Conservation (phyloP, 345 rosid genomes). For the Aurinia saxatilis region DNA sequence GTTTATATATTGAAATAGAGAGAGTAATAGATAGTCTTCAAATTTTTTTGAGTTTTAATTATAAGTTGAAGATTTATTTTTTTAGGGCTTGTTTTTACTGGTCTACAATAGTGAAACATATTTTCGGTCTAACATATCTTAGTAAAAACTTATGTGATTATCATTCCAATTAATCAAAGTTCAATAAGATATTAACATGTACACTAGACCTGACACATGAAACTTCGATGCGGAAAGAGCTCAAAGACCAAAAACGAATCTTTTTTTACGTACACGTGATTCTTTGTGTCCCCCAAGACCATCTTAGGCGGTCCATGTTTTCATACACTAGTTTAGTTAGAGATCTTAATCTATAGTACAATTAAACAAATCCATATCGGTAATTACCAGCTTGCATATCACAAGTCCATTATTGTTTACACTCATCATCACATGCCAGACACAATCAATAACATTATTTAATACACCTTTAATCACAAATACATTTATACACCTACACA, state of each 20-base stretch:
- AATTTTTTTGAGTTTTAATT: not conserved
- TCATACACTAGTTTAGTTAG: not conserved
- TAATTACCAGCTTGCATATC: constrained; percentile 27
- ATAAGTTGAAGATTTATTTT: not conserved
- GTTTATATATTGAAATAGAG: no score
- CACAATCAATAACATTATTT: constrained; percentile 19
- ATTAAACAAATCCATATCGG: constrained; percentile 7
- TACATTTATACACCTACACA: not conserved
- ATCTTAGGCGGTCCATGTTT: constrained; percentile 26
- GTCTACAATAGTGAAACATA: not conserved
- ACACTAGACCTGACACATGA: constrained; percentile 28
- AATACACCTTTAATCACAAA: constrained; percentile 3
- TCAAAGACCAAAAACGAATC: constrained; percentile 26
- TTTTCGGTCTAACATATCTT: not conserved
- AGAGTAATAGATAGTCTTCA: no score
- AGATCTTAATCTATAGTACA: not conserved
- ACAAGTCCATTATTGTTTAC: constrained; percentile 12
- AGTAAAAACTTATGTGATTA: not conserved
- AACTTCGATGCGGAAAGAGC: constrained; percentile 31
- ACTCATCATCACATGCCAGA: constrained; percentile 26
- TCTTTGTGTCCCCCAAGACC: constrained; percentile 27
- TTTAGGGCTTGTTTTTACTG: not conserved
- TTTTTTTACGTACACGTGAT: constrained; percentile 23
- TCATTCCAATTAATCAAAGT: not conserved
- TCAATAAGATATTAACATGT: not conserved